phyloP scores from a whole-genome alignment of 495 filamentous ascomycete genomes.

The Penicillium paradoxum region DNA sequence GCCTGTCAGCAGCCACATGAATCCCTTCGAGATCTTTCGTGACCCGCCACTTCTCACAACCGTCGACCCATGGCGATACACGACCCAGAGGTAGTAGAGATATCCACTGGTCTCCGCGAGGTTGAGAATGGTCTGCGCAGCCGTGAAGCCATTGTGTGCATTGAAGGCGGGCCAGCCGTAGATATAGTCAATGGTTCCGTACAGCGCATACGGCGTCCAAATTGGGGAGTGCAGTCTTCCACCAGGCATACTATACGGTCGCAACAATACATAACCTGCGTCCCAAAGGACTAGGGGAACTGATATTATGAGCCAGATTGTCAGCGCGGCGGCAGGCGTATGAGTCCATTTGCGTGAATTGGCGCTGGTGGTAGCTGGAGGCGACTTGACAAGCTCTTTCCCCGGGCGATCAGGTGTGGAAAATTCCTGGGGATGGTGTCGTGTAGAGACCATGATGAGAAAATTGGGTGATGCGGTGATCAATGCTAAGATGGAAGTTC shows the following conservation, averaged over 20 bases:
- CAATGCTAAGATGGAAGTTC: too few species aligned
- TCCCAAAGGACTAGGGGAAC: constrained; percentile 84
- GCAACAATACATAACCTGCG: constrained; percentile 70
- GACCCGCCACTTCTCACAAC: constrained; percentile 27
- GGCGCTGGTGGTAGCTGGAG: constrained; percentile 24
- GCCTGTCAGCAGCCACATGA: constrained; percentile 41
- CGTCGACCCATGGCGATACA: constrained; percentile 46
- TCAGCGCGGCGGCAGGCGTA: constrained; percentile 57
- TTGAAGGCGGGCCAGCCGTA: constrained; percentile 80
- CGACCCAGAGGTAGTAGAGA: constrained; percentile 59
- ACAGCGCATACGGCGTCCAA: constrained; percentile 76
- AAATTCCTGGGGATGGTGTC: constrained; percentile 46
- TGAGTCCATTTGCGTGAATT: constrained; percentile 54
- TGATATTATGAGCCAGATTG: constrained; percentile 74
- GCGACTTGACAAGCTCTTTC: constrained; percentile 23
- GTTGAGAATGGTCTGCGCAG: constrained; percentile 71
- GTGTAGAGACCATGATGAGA: constrained; percentile 47
- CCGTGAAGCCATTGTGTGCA: constrained; percentile 70
- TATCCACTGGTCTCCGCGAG: constrained; percentile 68
- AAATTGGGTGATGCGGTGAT: not conserved
- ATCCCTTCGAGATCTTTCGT: constrained; percentile 31
- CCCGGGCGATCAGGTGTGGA: constrained; percentile 30
- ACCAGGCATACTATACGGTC: constrained; percentile 80
- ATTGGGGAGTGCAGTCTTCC: constrained; percentile 69
- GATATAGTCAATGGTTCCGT: constrained; percentile 73